phyloP scores from a whole-genome alignment of 2,329 filamentous ascomycete species.

The Dryadomyces quercus-mongolicae region DNA sequence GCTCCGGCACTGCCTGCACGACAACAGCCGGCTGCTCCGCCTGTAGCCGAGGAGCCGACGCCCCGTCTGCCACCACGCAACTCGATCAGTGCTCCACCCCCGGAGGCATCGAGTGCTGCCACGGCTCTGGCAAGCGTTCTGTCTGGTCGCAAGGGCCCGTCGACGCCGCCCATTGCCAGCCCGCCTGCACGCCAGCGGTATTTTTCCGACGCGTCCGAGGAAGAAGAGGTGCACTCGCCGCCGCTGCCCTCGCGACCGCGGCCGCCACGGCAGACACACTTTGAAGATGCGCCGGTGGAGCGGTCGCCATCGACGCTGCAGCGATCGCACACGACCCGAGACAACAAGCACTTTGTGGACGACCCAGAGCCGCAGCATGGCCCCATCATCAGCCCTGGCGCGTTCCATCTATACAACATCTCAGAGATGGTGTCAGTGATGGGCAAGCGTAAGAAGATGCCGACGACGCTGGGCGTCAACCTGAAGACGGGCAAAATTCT shows the following conservation, averaged over 20 bases:
- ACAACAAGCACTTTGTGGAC: constrained; percentile 7
- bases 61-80: constrained; percentile 27
- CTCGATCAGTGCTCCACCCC: constrained; percentile 17
- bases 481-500: constrained; percentile 77
- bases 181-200: constrained; percentile 40
- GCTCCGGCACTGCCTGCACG: constrained; percentile 32
- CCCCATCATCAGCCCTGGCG: constrained; percentile 49
- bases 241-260: constrained; percentile 50
- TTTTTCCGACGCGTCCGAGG: constrained; percentile 57
- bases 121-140: constrained; percentile 45
- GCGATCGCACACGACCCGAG: constrained; percentile 5
- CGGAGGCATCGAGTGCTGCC: constrained; percentile 31
- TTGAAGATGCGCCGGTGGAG: constrained; percentile 3
- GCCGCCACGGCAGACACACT: constrained; percentile 26
- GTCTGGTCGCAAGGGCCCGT: constrained; percentile 30
- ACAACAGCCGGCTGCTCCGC: constrained; percentile 13
- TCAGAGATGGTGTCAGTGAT: constrained; percentile 96
- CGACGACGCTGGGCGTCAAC: constrained; percentile 92
- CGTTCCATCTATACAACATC: constrained; percentile 91
- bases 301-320: neutral
- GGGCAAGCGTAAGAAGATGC: constrained; percentile 97
- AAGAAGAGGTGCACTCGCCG: constrained; percentile 45
- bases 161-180: constrained; percentile 35
- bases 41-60: constrained; percentile 21
- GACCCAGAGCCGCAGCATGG: constrained; percentile 17